phyloP scores from a whole-genome alignment of 805 yeast species.

The Maudiozyma serrabonitensis region DNA sequence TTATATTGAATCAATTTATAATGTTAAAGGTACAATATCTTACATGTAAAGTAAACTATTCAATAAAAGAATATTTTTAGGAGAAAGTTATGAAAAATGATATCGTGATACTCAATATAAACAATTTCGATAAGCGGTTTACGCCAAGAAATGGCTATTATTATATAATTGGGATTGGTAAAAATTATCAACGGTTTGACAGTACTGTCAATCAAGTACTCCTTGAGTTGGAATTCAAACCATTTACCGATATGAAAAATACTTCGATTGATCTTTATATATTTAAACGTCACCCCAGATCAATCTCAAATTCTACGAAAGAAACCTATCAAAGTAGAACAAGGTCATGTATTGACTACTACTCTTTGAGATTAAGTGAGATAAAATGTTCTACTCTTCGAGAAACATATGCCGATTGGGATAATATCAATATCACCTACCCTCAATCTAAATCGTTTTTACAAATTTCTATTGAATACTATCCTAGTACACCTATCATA shows the following conservation, averaged over 20 bases:
- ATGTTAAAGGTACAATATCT: too few species aligned
- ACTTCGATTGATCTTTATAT: conserved; percentile 5
- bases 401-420: conserved; percentile 10
- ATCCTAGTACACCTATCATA: conserved; percentile 10
- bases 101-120: not conserved
- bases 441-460: not conserved
- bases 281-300: conserved; percentile 6
- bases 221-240: not conserved
- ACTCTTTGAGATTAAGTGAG: not conserved
- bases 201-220: not conserved
- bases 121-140: not conserved
- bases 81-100: not conserved
- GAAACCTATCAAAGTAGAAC: conserved; percentile 3
- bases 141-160: conserved; percentile 3
- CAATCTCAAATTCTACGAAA: not conserved
- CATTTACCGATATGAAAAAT: not conserved
- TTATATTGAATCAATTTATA: too few species aligned
- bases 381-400: not conserved
- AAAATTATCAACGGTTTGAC: conserved; percentile 10
- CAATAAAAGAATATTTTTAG: not conserved
- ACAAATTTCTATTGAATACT: conserved; percentile 10
- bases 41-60: too few species aligned
- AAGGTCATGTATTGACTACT: conserved; percentile 7
- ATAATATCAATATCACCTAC: conserved; percentile 3
- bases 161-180: conserved; percentile 7